These are phyloP conservation scores for Epicoccum sorghinum DNA, from an alignment of 2,329 filamentous ascomycete genomes.

Conservation along the genomic window DNA sequence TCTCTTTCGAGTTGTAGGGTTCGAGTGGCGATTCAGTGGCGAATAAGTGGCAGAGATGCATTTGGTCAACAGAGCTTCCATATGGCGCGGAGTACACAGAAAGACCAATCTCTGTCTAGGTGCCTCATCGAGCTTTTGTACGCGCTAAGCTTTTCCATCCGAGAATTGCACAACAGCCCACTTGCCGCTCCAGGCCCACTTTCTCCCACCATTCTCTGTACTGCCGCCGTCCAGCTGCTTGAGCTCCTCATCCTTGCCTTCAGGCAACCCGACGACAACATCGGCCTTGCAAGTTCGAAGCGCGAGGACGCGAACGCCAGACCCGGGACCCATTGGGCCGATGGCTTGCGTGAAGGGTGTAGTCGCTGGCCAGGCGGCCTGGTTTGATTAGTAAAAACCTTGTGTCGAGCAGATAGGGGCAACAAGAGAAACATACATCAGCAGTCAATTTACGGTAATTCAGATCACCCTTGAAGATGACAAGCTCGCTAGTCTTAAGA, in stretches of 20 bases:
- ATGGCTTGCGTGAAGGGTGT: slow-evolving; percentile 86
- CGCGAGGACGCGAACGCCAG: slow-evolving; percentile 82
- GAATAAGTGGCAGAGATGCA: too few species aligned
- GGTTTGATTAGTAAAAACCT: background rate
- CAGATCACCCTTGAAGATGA: slow-evolving; percentile 96
- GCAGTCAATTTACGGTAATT: slow-evolving; percentile 94
- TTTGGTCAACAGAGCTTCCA: too few species aligned
- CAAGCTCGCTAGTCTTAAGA: slow-evolving; percentile 80
- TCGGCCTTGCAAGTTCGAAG: slow-evolving; percentile 96
- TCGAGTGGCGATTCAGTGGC: too few species aligned
- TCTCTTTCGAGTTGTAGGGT: too few species aligned
- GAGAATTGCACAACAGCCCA: slow-evolving; percentile 94
- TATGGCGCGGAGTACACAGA: too few species aligned
- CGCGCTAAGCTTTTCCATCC: slow-evolving; percentile 62
- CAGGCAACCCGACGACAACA: slow-evolving; percentile 84
- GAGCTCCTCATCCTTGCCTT: slow-evolving; percentile 83
- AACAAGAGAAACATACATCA: slow-evolving; percentile 67
- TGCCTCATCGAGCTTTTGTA: background rate
- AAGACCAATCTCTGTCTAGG: background rate
- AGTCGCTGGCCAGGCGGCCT: slow-evolving; percentile 83
- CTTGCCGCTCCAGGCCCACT: slow-evolving; percentile 96
- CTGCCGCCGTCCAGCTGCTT: slow-evolving; percentile 71
- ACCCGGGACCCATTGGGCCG: slow-evolving; percentile 80
- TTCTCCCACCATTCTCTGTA: slow-evolving; percentile 71
- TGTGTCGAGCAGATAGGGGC: background rate